A percentile compares a stretch with the other conserved stretches of the same genome.
Conservation (phyloP, 345 rosid species). For the Clarkia xantiana region DNA sequence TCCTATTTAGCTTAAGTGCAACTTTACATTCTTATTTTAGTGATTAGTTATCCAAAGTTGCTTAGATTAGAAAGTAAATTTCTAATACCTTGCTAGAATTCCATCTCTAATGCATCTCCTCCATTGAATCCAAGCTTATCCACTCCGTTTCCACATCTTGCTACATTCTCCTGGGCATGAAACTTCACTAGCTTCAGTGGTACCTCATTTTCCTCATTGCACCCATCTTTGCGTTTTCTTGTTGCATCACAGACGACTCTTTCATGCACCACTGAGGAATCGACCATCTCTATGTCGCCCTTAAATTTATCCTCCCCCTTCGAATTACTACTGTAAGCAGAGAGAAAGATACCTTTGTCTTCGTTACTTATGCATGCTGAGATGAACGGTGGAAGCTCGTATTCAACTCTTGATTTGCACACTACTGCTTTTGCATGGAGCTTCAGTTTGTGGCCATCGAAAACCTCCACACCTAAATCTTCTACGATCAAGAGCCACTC, state of each 20-base stretch:
- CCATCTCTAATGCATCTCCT: too few species aligned
- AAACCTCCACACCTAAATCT: conserved; percentile 43
- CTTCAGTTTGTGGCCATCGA: conserved; percentile 31
- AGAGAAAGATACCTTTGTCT: conserved; percentile 4
- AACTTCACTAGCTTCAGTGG: conserved; percentile 35
- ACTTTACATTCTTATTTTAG: too few species aligned
- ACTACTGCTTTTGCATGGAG: conserved; percentile 34
- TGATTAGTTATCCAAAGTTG: too few species aligned
- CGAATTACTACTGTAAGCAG: not conserved
- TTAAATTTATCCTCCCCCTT: conserved; percentile 8
- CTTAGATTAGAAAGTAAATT: too few species aligned
- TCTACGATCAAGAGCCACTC: conserved; percentile 55
- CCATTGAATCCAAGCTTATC: too few species aligned
- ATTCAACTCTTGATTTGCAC: conserved; percentile 24
- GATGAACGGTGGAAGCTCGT: conserved; percentile 7
- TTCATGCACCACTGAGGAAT: conserved; percentile 12
- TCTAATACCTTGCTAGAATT: too few species aligned
- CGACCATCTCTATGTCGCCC: conserved; percentile 23
- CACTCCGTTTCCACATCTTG: conserved; percentile 1
- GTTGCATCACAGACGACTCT: conserved; percentile 14
- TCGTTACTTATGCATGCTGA: conserved; percentile 7
- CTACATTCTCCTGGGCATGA: conserved; percentile 16
- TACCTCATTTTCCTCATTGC: conserved; percentile 21
- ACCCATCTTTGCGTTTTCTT: conserved; percentile 62
- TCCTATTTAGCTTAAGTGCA: too few species aligned